Evolutionary conservation across 2,329 filamentous ascomycete genomes (phyloP).

Genomic region (Alternaria sp.): DNA sequence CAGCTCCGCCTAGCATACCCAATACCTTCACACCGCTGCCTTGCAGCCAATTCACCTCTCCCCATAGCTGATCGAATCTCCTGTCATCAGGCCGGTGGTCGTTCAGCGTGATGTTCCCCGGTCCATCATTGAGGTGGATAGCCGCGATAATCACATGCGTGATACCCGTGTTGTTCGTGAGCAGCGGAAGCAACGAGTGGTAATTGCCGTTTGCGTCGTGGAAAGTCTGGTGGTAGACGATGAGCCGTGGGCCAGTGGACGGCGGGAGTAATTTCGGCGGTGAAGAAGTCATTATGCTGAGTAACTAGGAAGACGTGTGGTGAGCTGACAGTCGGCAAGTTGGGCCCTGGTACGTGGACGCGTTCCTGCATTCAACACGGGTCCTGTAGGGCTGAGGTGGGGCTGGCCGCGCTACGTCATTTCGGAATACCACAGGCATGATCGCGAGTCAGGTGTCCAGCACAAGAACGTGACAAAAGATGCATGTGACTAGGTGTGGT

Average conservation of each 20-base stretch:
- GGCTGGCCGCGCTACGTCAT: constrained; percentile 37
- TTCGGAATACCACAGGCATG: constrained; percentile 22
- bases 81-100: constrained; percentile 74
- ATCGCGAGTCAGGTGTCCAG: background rate
- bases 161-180: constrained; percentile 66
- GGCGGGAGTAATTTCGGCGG: constrained; percentile 47
- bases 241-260: constrained; percentile 53
- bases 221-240: constrained; percentile 72
- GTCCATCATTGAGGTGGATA: constrained; percentile 78
- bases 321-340: background rate
- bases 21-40: constrained; percentile 78
- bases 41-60: constrained; percentile 76
- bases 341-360: constrained; percentile 17
- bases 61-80: constrained; percentile 77
- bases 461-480: constrained; percentile 1
- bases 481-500: constrained; percentile 2
- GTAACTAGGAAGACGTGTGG: constrained; percentile 2
- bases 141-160: constrained; percentile 90
- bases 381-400: constrained; percentile 43
- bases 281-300: constrained; percentile 39
- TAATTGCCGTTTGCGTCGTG: constrained; percentile 63
- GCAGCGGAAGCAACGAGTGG: constrained; percentile 69
- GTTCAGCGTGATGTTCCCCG: constrained; percentile 77
- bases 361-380: constrained; percentile 21
- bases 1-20: constrained; percentile 88